Base-by-base conservation (phyloP, 257 asterid species). In the Nicotiana benthamiana region DNA sequence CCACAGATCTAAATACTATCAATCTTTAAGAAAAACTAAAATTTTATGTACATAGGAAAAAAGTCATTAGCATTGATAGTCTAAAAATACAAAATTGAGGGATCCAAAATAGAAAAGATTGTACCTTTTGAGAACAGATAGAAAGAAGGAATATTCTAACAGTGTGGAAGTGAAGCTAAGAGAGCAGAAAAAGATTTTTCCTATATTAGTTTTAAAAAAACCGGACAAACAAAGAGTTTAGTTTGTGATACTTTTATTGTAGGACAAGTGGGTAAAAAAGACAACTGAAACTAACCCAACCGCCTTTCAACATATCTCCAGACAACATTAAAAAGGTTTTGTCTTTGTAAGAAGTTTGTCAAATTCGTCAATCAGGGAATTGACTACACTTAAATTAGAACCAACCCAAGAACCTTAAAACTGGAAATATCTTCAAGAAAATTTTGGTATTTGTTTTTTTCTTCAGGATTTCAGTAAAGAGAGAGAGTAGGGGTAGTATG, bases 1-100 rank as follows among this genome's bases (percentile, higher is more conserved):
- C 34, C 24, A 64, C 64, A 82, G 85, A 88, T 84, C 86, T 32
- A 81, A 79, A 20, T n/a, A 46, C n/a, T 17, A 17, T 16, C 54
- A 46, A 11, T 79, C 32, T 5, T 18, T 20, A 68, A 64, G 36
- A 32, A 54, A 65, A 57, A 40, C 60, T 28, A 32, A 46, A 52
- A 4, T 46, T 40, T 7, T 34, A 79, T 18, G 4, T 40, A 52
- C 34, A 22, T 10, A 65, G 26, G 53, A 59, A 54, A 75, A 10
- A 20, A 51, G 53, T 59, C 79, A 82, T 83, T 13, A 17, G 75
- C 77, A 84, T 15, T 30, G 20, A 80, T 32, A 22, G 64, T 79
- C 62, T 79, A 83, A 16, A 40, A 30, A 40, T n/a, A 83, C n/a
- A 26, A 75, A 56, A 83, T 9, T 75, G 59, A 78, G 79, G 54